Percentiles rank a stretch among this genome's conserved stretches.
phyloP scores from a whole-genome alignment of 345 rosid species.

The Limnanthes douglasii region DNA sequence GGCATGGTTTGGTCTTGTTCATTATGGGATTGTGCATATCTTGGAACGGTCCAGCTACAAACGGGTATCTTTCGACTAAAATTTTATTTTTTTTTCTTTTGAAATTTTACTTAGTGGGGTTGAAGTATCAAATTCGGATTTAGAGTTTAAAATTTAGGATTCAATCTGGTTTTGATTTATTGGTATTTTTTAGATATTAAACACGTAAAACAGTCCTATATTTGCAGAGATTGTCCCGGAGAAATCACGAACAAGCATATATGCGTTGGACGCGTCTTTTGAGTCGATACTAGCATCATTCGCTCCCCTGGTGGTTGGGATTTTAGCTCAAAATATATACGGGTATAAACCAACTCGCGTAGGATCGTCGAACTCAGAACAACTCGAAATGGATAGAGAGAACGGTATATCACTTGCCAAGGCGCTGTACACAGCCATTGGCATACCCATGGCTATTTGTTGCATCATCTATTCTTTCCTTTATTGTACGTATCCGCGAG shows the following conservation, averaged over 20 bases:
- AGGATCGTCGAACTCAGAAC: slow-evolving; percentile 26
- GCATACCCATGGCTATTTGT: slow-evolving; percentile 65
- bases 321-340: slow-evolving; percentile 69
- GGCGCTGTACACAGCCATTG: slow-evolving; percentile 65
- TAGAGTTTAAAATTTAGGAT: neutral
- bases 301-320: slow-evolving; percentile 80
- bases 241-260: slow-evolving; percentile 69
- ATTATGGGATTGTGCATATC: slow-evolving; percentile 41
- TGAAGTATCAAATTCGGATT: no score
- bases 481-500: slow-evolving; percentile 66
- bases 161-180: neutral
- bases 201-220: slow-evolving; percentile 51
- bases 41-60: slow-evolving; percentile 57
- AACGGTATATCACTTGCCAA: slow-evolving; percentile 76
- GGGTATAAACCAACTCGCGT: slow-evolving; percentile 60
- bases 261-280: slow-evolving; percentile 73
- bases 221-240: slow-evolving; percentile 92
- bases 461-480: slow-evolving; percentile 63
- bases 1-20: slow-evolving; percentile 31
- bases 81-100: slow-evolving; percentile 1
- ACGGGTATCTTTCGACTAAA: no score
- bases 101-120: neutral
- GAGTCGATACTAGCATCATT: slow-evolving; percentile 75
- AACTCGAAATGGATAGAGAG: slow-evolving; percentile 48
- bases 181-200: neutral